Base-by-base conservation (phyloP, 116 monocot species). In the Posidonia oceanica region DNA sequence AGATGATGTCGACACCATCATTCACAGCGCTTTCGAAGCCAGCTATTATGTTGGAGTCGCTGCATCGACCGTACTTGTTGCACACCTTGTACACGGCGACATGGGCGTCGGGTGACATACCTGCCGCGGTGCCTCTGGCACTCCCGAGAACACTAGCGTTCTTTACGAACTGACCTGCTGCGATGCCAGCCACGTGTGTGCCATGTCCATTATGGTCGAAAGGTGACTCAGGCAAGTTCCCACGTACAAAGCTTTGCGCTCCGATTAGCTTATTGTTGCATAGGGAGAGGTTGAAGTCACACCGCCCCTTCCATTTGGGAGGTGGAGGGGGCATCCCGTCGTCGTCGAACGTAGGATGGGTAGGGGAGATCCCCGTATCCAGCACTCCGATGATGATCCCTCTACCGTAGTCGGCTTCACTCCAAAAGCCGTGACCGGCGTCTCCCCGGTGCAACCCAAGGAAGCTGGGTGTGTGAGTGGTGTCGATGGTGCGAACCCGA, bases 381-480 rank as follows among this genome's bases (percentile, higher is more conserved):
- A 67, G 3, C 3, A 67, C 67, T 20, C 67, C 67, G 23, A 67
- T 52, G 13, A 90, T 82, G n/a, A 78, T 54, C 0, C 86, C 90
- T 18, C 71, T 61, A 15, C 90, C 90, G 20, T 67, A 72, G 61
- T 53, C 40, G 3, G 54, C 39, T 8, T 21, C 21, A 12, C 61
- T 11, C 87, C 87, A 82, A 1, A 66, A 22, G 36, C 79, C 71
- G 16, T 59, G 14, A 20, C n/a, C 54, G 0, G 1, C 42, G 3
- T 16, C 52, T 29, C 29, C 29, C 29, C 29, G 29, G 69, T 58
- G 60, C 23, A 86, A 67, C 14, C 79, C 79, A 14, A 86, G 61
- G 74, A 86, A 88, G 18, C 53, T 72, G 3, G 88, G 88, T 5
- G 85, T 80, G 74, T 85, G 63, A 12, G 88, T 88, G 55, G 88